These are phyloP conservation scores for Penicillium sp. DNA, from an alignment of 2,329 filamentous ascomycete species.

Conservation along the genomic window DNA sequence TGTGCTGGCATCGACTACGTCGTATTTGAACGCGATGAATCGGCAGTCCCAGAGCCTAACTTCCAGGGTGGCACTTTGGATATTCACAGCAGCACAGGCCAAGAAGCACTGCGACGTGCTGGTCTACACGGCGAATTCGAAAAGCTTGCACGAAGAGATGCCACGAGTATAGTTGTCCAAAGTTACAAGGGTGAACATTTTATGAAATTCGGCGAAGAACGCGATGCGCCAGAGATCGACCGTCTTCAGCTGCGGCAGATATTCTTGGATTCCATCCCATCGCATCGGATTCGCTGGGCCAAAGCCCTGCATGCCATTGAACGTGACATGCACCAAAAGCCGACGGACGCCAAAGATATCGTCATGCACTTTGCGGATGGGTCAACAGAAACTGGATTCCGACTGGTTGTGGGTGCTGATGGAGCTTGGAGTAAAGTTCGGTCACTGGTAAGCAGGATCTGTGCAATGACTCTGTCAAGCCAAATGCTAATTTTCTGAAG, in stretches of 20 bases:
- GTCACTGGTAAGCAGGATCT: conserved; percentile 29
- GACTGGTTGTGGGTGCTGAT: conserved; percentile 54
- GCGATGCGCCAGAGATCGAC: conserved; percentile 48
- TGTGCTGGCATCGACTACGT: conserved; percentile 24
- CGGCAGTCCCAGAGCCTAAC: conserved; percentile 6
- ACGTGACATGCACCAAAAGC: background rate
- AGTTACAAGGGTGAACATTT: conserved; percentile 4
- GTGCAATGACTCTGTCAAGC: background rate
- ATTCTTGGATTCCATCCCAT: conserved; percentile 40
- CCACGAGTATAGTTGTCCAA: conserved; percentile 17
- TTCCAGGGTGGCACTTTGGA: conserved; percentile 31
- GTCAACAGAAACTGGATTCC: conserved; percentile 39
- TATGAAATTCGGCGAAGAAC: conserved; percentile 24
- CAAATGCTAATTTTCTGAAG: conserved; percentile 20
- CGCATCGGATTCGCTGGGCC: conserved; percentile 40
- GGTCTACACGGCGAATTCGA: conserved; percentile 26
- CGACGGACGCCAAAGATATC: background rate
- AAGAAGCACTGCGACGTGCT: conserved; percentile 26
- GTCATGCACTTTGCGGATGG: conserved; percentile 37
- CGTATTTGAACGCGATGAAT: conserved; percentile 23
- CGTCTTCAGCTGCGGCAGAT: conserved; percentile 41
- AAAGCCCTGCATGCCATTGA: conserved; percentile 27
- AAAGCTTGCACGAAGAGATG: conserved; percentile 23
- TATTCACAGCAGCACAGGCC: conserved; percentile 24
- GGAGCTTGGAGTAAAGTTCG: conserved; percentile 51